A percentile compares a stretch with the other conserved stretches of the same genome.
These are phyloP conservation scores for Lolium multiflorum DNA, from an alignment of 176 grass and related monocot species.

Conservation along the genomic window DNA sequence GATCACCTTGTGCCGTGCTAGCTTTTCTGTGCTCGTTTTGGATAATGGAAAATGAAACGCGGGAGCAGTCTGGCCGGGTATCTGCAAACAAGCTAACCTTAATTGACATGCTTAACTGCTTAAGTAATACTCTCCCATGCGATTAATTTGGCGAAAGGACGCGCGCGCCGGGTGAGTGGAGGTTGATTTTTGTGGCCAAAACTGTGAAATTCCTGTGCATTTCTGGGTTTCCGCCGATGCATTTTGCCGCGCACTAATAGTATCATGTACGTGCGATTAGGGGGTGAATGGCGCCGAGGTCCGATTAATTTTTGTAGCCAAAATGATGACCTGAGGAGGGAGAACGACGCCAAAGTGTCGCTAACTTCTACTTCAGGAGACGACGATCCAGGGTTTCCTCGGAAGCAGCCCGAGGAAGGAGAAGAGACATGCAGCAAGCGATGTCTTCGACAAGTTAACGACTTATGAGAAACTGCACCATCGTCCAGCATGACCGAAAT, in stretches of 20 bases:
- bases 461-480: too few relatives aligned
- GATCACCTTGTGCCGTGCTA: not conserved
- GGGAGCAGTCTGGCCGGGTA: not conserved
- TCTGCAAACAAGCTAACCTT: not conserved
- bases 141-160: slow-evolving; percentile 19
- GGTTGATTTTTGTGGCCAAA: not conserved
- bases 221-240: not conserved
- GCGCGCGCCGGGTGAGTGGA: not conserved
- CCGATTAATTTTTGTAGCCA: too few relatives aligned
- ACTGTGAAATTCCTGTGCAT: slow-evolving; percentile 9
- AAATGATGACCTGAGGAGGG: too few relatives aligned
- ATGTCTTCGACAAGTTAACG: too few relatives aligned
- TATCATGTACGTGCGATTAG: too few relatives aligned
- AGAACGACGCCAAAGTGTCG: too few relatives aligned
- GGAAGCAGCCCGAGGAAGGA: too few relatives aligned
- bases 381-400: too few relatives aligned
- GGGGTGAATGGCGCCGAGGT: too few relatives aligned
- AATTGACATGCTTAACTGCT: not conserved
- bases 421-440: too few relatives aligned
- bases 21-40: not conserved
- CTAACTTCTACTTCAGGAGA: too few relatives aligned
- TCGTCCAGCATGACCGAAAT: too few relatives aligned
- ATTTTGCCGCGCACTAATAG: not conserved
- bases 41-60: slow-evolving; percentile 25
- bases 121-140: not conserved